Conservation (phyloP, 2,329 filamentous ascomycete species). For the Xylariaceae sp. region DNA sequence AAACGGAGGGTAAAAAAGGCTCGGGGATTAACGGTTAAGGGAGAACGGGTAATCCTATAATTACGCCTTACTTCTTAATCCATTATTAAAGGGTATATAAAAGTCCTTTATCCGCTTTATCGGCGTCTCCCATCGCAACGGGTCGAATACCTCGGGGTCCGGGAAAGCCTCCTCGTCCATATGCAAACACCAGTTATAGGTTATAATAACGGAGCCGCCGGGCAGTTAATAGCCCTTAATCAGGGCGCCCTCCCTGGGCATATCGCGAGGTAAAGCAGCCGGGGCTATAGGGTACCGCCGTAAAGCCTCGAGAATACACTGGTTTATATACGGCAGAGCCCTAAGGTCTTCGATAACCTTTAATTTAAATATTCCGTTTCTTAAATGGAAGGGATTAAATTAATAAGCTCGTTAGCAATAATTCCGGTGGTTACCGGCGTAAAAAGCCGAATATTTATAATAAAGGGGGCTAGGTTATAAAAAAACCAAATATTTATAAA, state of each 20-base stretch:
- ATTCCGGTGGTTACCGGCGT: too few species aligned
- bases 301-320: slow-evolving; percentile 37
- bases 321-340: slow-evolving; percentile 31
- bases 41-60: too few species aligned
- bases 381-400: too few species aligned
- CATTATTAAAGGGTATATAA: slow-evolving; percentile 45
- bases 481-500: too few species aligned
- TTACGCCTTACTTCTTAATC: slow-evolving; percentile 39
- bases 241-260: slow-evolving; percentile 30
- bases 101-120: slow-evolving; percentile 35
- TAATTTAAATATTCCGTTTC: too few species aligned
- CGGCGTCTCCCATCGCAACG: slow-evolving; percentile 29
- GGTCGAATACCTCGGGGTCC: slow-evolving; percentile 29
- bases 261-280: slow-evolving; percentile 29
- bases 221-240: slow-evolving; percentile 33
- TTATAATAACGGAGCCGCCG: slow-evolving; percentile 29
- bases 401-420: too few species aligned
- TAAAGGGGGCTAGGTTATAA: too few species aligned
- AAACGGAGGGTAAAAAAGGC: too few species aligned
- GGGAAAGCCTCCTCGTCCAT: slow-evolving; percentile 32
- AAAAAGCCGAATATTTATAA: too few species aligned
- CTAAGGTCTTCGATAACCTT: slow-evolving; percentile 27
- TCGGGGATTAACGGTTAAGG: too few species aligned
- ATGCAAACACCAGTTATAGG: slow-evolving; percentile 40
- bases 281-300: slow-evolving; percentile 35